These are phyloP conservation scores for Penicillium sp. DNA, from an alignment of 2,329 filamentous ascomycete genomes.

Conservation along the genomic window DNA sequence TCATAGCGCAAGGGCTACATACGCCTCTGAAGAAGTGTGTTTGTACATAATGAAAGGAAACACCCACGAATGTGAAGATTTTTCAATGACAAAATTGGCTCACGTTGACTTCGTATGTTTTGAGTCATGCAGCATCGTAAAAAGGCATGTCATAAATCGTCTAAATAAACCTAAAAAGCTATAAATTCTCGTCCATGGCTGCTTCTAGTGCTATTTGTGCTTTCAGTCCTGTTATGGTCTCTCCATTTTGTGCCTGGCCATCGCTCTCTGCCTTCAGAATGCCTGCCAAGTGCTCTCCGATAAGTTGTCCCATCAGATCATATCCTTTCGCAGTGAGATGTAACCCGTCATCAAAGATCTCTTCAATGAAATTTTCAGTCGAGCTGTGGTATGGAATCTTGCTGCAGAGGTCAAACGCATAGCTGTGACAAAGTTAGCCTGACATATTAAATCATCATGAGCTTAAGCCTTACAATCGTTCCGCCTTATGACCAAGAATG, in stretches of 20 bases:
- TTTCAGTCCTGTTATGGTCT: slow-evolving; percentile 11
- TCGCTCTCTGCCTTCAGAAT: background rate
- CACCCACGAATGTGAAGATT: no score
- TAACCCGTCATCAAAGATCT: slow-evolving; percentile 63
- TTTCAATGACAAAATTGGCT: no score
- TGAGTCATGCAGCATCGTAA: no score
- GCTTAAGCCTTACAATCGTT: slow-evolving; percentile 53
- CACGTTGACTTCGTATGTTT: no score
- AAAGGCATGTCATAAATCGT: no score
- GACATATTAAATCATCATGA: background rate
- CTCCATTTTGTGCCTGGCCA: slow-evolving; percentile 22
- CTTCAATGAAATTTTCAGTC: slow-evolving; percentile 45
- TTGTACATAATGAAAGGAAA: no score
- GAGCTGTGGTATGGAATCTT: slow-evolving; percentile 58
- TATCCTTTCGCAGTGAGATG: slow-evolving; percentile 63
- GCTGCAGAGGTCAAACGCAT: slow-evolving; percentile 58
- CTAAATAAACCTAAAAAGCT: no score
- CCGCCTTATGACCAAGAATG: slow-evolving; percentile 53
- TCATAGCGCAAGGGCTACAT: no score
- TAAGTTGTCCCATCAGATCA: slow-evolving; percentile 60
- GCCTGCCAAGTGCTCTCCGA: slow-evolving; percentile 53
- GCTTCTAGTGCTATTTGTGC: background rate
- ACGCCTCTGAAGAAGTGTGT: no score
- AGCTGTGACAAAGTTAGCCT: slow-evolving; percentile 37
- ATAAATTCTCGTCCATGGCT: no score